phyloP scores from a whole-genome alignment of 176 grass and related monocot species.

The Cocos nucifera region DNA sequence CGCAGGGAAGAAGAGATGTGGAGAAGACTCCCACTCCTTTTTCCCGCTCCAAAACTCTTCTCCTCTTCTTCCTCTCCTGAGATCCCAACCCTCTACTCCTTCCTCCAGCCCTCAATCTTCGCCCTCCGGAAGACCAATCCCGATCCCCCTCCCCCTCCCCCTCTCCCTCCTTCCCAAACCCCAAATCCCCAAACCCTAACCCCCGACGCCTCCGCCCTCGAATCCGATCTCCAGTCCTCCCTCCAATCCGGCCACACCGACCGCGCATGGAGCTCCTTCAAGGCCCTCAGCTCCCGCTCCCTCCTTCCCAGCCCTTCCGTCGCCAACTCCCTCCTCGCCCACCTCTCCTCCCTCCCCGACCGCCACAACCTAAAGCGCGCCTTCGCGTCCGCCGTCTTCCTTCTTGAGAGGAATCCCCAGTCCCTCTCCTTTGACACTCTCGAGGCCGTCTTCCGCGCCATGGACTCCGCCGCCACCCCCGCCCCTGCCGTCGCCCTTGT shows the following conservation, averaged over 20 bases:
- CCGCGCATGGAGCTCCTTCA: slow-evolving; percentile 80
- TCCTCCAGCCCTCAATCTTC: slow-evolving; percentile 82
- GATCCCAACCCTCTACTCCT: slow-evolving; percentile 82
- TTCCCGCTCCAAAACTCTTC: slow-evolving; percentile 1
- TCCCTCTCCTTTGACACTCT: slow-evolving; percentile 27
- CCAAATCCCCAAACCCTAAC: slow-evolving; percentile 14
- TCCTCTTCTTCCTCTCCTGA: slow-evolving; percentile 23
- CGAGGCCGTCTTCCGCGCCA: slow-evolving; percentile 38
- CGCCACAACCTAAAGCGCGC: slow-evolving; percentile 74
- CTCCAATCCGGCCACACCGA: slow-evolving; percentile 38
- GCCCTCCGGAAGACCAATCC: slow-evolving; percentile 33
- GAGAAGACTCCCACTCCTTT: neutral
- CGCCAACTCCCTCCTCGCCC: slow-evolving; percentile 57
- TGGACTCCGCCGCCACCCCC: slow-evolving; percentile 26
- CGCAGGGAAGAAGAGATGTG: too few relatives aligned
- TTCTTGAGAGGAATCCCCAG: slow-evolving; percentile 61
- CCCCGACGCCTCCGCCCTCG: slow-evolving; percentile 26
- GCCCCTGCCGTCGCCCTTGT: slow-evolving; percentile 60
- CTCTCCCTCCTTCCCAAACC: slow-evolving; percentile 8
- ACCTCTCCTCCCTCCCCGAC: slow-evolving; percentile 50
- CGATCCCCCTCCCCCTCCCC: slow-evolving; percentile 5
- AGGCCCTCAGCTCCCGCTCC: slow-evolving; percentile 48
- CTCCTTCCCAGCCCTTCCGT: slow-evolving; percentile 41
- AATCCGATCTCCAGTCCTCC: slow-evolving; percentile 42
- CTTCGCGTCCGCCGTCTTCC: slow-evolving; percentile 59